Conservation (phyloP, 305 asterid genomes). For the Fraxinus baroniana region DNA sequence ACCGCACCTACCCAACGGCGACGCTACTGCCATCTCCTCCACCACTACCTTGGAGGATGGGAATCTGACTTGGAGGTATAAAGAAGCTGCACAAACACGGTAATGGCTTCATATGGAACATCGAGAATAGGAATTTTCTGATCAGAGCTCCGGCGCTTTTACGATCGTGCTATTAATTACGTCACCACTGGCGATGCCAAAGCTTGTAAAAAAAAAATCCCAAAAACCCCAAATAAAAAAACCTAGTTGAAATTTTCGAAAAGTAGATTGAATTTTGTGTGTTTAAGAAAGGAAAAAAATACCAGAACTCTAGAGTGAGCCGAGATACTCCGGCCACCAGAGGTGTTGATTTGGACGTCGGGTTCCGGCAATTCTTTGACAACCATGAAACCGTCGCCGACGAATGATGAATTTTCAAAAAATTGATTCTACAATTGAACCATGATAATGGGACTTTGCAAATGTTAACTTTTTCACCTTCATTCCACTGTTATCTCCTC, state of each 20-base stretch:
- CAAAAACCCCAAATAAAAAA: not conserved
- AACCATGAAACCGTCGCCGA: constrained; percentile 7
- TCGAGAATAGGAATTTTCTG: constrained; percentile 61
- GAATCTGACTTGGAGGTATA: constrained; percentile 64
- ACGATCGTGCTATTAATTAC: constrained; percentile 60
- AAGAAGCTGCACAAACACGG: constrained; percentile 58
- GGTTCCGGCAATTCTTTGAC: constrained; percentile 47
- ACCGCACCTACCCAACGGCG: too few relatives aligned
- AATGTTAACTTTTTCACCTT: not conserved
- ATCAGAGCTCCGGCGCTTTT: constrained; percentile 48
- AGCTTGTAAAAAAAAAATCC: constrained; percentile 38
- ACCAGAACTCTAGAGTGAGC: constrained; percentile 72
- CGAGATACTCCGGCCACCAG: constrained; percentile 58
- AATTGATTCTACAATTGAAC: not conserved
- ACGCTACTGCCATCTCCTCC: too few relatives aligned
- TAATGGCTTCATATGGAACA: constrained; percentile 79
- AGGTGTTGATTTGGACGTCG: constrained; percentile 56
- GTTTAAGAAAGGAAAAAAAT: not conserved
- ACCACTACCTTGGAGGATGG: not conserved
- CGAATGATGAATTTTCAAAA: constrained; percentile 18
- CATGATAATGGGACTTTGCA: not conserved
- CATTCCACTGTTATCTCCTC: too few relatives aligned
- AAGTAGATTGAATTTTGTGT: not conserved
- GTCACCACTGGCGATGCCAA: constrained; percentile 74
- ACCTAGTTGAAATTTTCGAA: not conserved